A percentile compares a stretch with the other conserved stretches of the same genome.
Conservation (phyloP, 768 basidiomycete species). For the Hericium rajendrae region DNA sequence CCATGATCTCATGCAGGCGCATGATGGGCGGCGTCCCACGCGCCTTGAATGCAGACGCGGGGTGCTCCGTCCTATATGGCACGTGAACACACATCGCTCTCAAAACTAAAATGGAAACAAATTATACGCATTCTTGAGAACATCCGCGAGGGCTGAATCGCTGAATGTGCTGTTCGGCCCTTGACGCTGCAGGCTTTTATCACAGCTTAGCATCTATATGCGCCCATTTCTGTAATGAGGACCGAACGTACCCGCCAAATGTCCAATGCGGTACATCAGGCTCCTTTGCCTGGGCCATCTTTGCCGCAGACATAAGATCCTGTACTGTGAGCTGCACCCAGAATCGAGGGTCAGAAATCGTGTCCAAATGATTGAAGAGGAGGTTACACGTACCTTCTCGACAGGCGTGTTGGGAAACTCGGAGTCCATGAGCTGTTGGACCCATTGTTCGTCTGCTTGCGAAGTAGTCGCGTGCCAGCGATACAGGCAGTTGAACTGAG, state of each 20-base stretch:
- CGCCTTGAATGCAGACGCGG: slow-evolving; percentile 68
- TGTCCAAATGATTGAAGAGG: neutral
- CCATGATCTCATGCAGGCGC: slow-evolving; percentile 76
- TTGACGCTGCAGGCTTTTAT: slow-evolving; percentile 47
- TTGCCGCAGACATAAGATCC: slow-evolving; percentile 44
- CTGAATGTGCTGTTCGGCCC: slow-evolving; percentile 45
- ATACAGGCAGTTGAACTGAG: slow-evolving; percentile 76
- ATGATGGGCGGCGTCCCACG: slow-evolving; percentile 63
- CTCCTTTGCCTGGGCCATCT: slow-evolving; percentile 28
- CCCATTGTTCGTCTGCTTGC: slow-evolving; percentile 62
- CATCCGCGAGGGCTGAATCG: slow-evolving; percentile 59
- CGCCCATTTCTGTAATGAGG: too few relatives aligned
- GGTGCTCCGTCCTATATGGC: slow-evolving; percentile 48
- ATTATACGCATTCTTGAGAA: slow-evolving; percentile 60
- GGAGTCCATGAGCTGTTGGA: slow-evolving; percentile 34
- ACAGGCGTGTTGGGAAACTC: slow-evolving; percentile 45
- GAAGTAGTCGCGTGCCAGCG: slow-evolving; percentile 84
- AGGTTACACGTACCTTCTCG: slow-evolving; percentile 23
- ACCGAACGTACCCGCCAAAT: slow-evolving; percentile 41
- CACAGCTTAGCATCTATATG: too few relatives aligned
- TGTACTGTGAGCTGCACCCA: slow-evolving; percentile 24
- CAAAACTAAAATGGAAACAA: neutral
- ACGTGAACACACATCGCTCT: neutral
- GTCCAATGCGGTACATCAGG: slow-evolving; percentile 54
- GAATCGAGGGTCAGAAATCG: neutral